Percentiles rank a stretch among this genome's conserved stretches.
Conservation (phyloP, 192 early-diverging fungal genomes). For the Umbelopsis vinacea region DNA sequence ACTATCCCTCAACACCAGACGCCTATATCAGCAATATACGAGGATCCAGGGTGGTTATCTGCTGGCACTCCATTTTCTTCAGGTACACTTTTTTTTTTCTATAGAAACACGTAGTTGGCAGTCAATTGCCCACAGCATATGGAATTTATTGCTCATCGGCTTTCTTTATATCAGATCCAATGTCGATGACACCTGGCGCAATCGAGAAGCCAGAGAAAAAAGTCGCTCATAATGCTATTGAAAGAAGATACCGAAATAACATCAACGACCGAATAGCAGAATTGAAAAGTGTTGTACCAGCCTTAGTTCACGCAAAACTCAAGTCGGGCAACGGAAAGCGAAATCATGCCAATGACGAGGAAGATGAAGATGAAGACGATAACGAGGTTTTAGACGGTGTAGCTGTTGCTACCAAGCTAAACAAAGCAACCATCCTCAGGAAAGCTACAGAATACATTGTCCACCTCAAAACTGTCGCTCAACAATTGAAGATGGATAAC, state of each 20-base stretch:
- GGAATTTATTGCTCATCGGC: no score
- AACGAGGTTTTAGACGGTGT: constrained; percentile 76
- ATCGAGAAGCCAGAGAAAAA: constrained; percentile 75
- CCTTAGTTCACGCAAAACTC: constrained; percentile 63
- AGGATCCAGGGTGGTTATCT: background rate
- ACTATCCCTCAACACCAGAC: background rate
- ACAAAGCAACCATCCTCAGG: constrained; percentile 92
- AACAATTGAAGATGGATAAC: constrained; percentile 52
- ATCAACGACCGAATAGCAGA: constrained; percentile 96
- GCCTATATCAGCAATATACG: background rate
- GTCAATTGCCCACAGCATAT: no score
- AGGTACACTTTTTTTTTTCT: background rate
- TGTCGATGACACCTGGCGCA: background rate
- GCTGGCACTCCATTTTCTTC: background rate
- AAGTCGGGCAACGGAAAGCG: constrained; percentile 31
- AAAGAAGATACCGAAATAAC: constrained; percentile 94
- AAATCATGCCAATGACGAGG: constrained; percentile 43
- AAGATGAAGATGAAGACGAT: constrained; percentile 57
- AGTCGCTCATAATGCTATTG: constrained; percentile 95
- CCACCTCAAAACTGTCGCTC: constrained; percentile 51
- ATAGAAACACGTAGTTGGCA: no score
- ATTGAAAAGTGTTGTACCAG: constrained; percentile 84
- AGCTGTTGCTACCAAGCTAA: constrained; percentile 81
- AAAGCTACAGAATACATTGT: constrained; percentile 93
- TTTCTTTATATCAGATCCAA: background rate